These are phyloP conservation scores for Cercis canadensis DNA, from an alignment of 306 rosid genomes.

Conservation along the genomic window DNA sequence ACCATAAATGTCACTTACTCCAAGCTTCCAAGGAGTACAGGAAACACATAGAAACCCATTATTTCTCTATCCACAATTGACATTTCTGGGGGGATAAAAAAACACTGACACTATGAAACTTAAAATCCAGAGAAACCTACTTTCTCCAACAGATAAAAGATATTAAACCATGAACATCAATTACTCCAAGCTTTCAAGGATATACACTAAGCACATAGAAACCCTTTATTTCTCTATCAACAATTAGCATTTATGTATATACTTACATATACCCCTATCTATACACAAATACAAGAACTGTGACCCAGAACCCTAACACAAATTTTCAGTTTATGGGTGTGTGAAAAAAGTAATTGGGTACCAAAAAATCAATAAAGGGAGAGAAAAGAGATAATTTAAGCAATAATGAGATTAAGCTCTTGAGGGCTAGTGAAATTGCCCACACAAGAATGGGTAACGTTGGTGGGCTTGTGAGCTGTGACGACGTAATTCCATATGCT, in stretches of 20 bases:
- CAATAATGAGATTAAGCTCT: slow-evolving; percentile 92
- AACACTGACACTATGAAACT: too few species aligned
- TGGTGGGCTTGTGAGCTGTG: slow-evolving; percentile 97
- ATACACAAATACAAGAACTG: background rate
- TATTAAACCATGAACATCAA: background rate
- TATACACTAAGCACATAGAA: background rate
- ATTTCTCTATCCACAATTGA: too few species aligned
- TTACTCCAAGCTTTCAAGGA: background rate
- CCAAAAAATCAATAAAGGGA: background rate
- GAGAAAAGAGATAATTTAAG: slow-evolving; percentile 46
- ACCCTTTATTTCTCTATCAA: background rate
- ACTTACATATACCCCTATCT: too few species aligned
- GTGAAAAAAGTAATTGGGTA: too few species aligned
- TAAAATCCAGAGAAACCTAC: background rate
- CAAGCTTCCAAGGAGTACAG: too few species aligned
- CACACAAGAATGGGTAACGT: slow-evolving; percentile 93
- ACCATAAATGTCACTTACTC: too few species aligned
- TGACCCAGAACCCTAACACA: slow-evolving; percentile 42
- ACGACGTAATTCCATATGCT: slow-evolving; percentile 98
- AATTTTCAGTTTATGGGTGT: background rate
- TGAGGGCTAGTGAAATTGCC: slow-evolving; percentile 97
- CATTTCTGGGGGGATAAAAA: too few species aligned
- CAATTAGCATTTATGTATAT: background rate
- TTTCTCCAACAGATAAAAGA: background rate
- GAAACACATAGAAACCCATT: too few species aligned